Conservation (phyloP, 1,139 yeast genomes). For the Sugiyamaella castrensis region DNA sequence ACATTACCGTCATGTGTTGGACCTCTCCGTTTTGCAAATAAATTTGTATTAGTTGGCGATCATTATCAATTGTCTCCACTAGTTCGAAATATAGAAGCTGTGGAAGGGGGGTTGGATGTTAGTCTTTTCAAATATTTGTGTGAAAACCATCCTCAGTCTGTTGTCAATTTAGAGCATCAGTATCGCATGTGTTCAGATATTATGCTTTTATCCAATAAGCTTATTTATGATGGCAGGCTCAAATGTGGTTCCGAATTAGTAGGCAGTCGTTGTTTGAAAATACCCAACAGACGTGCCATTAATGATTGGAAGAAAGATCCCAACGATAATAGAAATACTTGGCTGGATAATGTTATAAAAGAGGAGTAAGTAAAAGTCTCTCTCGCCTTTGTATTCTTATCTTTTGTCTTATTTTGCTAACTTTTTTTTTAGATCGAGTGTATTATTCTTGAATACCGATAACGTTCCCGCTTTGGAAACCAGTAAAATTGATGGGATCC, state of each 20-base stretch:
- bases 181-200: conserved; percentile 92
- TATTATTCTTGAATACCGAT: conserved; percentile 79
- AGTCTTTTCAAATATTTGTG: conserved; percentile 75
- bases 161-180: conserved; percentile 73
- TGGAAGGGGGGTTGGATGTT: conserved; percentile 60
- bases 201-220: conserved; percentile 74
- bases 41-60: conserved; percentile 89
- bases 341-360: conserved; percentile 49
- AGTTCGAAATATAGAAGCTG: conserved; percentile 55
- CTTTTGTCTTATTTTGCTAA: background rate
- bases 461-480: conserved; percentile 57
- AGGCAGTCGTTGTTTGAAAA: conserved; percentile 51
- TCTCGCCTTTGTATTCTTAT: background rate
- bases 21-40: conserved; percentile 72
- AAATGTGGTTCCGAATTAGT: conserved; percentile 70
- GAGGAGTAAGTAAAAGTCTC: conserved; percentile 29
- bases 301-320: conserved; percentile 17
- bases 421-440: conserved; percentile 42
- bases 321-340: conserved; percentile 28
- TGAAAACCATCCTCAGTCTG: conserved; percentile 66
- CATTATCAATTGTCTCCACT: conserved; percentile 90
- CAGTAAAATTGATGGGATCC: conserved; percentile 60
- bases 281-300: conserved; percentile 41
- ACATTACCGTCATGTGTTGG: conserved; percentile 89
- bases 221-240: conserved; percentile 72